Conservation (phyloP, 805 yeast genomes). For the Metschnikowia cubensis region DNA sequence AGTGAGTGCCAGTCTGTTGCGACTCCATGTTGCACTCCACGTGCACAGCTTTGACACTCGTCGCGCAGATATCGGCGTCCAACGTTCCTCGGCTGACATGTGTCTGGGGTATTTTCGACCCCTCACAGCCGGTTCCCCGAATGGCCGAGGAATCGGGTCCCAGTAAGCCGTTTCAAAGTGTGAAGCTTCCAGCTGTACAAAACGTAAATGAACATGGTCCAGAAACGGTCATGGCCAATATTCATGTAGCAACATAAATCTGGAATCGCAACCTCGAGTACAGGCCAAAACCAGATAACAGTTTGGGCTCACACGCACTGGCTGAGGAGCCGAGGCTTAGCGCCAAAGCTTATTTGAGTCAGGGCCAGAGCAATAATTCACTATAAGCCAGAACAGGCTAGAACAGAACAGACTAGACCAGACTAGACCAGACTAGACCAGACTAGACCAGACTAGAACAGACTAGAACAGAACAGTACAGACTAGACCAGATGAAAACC, state of each 20-base stretch:
- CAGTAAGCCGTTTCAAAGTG: not conserved
- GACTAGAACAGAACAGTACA: too few species aligned
- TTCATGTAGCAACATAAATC: not conserved
- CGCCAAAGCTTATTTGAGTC: not conserved
- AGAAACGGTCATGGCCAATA: not conserved
- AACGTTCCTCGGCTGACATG: constrained; percentile 1
- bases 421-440: too few species aligned
- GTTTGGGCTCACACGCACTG: not conserved
- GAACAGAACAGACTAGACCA: too few species aligned
- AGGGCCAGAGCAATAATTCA: too few species aligned
- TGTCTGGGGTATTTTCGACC: not conserved
- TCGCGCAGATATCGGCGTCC: constrained; percentile 1
- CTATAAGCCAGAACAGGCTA: too few species aligned
- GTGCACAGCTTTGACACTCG: not conserved
- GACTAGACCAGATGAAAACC: too few species aligned
- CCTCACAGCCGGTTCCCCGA: not conserved
- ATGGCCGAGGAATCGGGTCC: not conserved
- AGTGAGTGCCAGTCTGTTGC: too few species aligned
- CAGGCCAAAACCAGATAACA: not conserved
- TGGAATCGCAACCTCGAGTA: not conserved
- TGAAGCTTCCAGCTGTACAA: not conserved
- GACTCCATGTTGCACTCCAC: not conserved
- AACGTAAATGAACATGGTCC: not conserved
- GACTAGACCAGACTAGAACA: too few species aligned
- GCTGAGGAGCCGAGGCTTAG: not conserved